Percentiles rank a stretch among this genome's conserved stretches.
These are phyloP conservation scores for Apiospora pterosperma DNA, from an alignment of 2,329 filamentous ascomycete species.

Conservation along the genomic window DNA sequence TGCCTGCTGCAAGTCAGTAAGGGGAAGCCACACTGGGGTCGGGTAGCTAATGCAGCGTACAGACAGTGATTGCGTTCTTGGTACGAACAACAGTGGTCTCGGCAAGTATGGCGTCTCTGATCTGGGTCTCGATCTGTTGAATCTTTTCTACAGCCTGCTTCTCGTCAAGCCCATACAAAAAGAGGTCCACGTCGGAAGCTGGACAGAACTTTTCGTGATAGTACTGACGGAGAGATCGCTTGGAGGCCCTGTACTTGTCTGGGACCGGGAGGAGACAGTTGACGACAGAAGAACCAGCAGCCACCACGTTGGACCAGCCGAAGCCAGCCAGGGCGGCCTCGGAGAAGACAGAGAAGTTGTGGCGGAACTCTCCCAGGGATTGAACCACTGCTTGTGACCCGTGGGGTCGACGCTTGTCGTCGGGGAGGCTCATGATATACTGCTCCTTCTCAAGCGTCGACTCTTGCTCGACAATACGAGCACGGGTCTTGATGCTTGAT, in stretches of 20 bases:
- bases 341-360: conserved; percentile 79
- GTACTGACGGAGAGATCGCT: conserved; percentile 64
- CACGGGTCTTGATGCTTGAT: conserved; percentile 55
- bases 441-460: conserved; percentile 55
- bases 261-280: conserved; percentile 75
- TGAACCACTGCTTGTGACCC: conserved; percentile 66
- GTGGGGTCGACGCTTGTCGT: conserved; percentile 57
- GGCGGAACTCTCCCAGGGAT: conserved; percentile 66
- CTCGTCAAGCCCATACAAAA: conserved; percentile 76
- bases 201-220: conserved; percentile 81
- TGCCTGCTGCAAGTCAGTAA: conserved; percentile 41
- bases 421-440: conserved; percentile 67
- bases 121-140: conserved; percentile 71
- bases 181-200: conserved; percentile 83
- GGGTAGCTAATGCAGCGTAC: conserved; percentile 18
- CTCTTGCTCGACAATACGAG: conserved; percentile 57
- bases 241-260: conserved; percentile 56
- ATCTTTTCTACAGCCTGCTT: conserved; percentile 80
- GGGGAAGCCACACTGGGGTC: not conserved
- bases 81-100: conserved; percentile 83
- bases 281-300: conserved; percentile 75
- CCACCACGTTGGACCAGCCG: conserved; percentile 80
- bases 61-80: conserved; percentile 83
- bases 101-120: conserved; percentile 74
- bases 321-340: conserved; percentile 73